Percentiles rank a stretch among this genome's conserved stretches.
phyloP scores from a whole-genome alignment of 805 yeast genomes.

The Monosporozyma aquatica region DNA sequence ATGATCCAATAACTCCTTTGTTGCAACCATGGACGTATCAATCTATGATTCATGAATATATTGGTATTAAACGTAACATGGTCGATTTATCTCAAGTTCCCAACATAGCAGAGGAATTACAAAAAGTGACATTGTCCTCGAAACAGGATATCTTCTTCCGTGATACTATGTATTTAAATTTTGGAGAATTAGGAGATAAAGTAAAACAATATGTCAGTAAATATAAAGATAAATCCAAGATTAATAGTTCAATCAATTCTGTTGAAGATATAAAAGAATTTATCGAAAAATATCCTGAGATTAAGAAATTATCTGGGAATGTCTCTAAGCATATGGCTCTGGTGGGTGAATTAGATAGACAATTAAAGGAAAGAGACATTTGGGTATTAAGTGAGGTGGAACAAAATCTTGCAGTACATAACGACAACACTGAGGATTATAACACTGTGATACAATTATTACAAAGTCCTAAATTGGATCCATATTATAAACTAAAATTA shows the following conservation, averaged over 20 bases:
- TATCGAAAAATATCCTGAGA: constrained; percentile 90
- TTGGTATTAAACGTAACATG: constrained; percentile 74
- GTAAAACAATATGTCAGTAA: constrained; percentile 76
- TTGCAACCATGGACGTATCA: constrained; percentile 96
- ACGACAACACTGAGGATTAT: constrained; percentile 48
- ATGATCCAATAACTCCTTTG: constrained; percentile 90
- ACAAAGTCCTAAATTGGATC: constrained; percentile 35
- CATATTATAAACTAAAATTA: constrained; percentile 57
- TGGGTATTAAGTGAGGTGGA: constrained; percentile 88
- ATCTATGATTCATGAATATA: constrained; percentile 89
- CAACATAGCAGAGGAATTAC: constrained; percentile 47
- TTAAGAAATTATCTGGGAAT: constrained; percentile 75
- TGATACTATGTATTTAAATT: constrained; percentile 79
- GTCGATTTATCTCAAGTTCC: constrained; percentile 56
- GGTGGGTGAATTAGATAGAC: constrained; percentile 75
- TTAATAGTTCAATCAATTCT: constrained; percentile 56
- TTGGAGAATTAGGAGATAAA: constrained; percentile 88
- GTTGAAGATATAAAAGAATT: constrained; percentile 85
- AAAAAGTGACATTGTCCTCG: constrained; percentile 55
- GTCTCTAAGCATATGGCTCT: constrained; percentile 88
- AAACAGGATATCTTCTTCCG: constrained; percentile 69
- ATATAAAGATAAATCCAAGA: constrained; percentile 72
- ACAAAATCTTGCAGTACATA: constrained; percentile 69
- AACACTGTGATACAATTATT: constrained; percentile 49
- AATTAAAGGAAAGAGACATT: constrained; percentile 52